Base-by-base conservation (phyloP, 441 rosid species). In the Corymbia calophylla region DNA sequence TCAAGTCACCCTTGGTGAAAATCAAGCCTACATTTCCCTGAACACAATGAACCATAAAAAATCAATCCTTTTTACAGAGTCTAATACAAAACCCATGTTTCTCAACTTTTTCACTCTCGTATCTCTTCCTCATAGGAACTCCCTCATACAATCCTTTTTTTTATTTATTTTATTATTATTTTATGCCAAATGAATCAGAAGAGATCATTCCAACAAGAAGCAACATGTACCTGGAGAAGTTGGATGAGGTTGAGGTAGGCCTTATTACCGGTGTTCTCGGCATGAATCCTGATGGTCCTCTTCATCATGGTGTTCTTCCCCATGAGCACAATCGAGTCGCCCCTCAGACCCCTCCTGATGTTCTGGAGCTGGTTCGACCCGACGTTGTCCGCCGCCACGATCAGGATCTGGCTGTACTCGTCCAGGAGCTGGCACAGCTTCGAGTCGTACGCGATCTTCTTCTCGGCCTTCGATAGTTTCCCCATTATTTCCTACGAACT, bases 281-380 rank as follows among this genome's bases (percentile, higher is more conserved):
- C 86, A 90, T 98, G 99, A 6, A 97, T 93, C 91, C 98, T 95
- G 62, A 98, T 89, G 29, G 99, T 89, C 91, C 99, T 92, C 94
- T 97, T 98, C 99, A 97, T 98, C 99, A 98, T 98, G 3, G 99
- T 98, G 88, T 98, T 98, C 91, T 98, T 98, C 13, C 99, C 99
- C 99, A 98, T 98, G 1, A 98, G 94, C 35, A 98, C 96, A 15
- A 97, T 82, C 2, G 99, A 97, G 91, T 97, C 98, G 5, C 99
- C 98, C 13, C 99, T 93, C 21, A 98, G 93, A 56, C 99, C 99
- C 86, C 17, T 93, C 87, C 99, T 88, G 49, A 98, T 98, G 91
- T 91, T 96, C 95, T 97, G 99, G 64, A 98, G 95, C 96, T 98
- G 99, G 82, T 93, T 97, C 11, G 99, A 98, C 11, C 99, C 99